Base-by-base conservation (phyloP, 257 asterid genomes). In the Ballota nigra region DNA sequence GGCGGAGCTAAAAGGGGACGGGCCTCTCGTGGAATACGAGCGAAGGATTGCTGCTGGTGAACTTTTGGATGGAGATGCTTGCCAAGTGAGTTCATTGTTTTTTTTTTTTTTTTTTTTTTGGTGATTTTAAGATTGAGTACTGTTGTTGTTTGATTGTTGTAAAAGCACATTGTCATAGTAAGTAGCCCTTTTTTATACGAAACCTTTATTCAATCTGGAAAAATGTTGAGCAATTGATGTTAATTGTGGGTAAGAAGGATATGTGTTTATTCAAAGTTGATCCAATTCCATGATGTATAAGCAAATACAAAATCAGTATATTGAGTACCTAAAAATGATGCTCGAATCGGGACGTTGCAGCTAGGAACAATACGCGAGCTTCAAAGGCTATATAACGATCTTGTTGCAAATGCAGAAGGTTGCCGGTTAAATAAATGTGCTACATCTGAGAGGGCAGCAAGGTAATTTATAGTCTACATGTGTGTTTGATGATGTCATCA, bases 331-430 rank as follows among this genome's bases (percentile, higher is more conserved):
- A 15, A 4, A 15, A 19, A 66, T 51, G 38, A 76, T 72, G 16
- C 34, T 5, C 24, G 18, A 36, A 58, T 31, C 40, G 28, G 43
- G 74, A 73, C 26, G 75, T 74, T 77, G 80, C 86, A 91, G 97
- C 78, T 91, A 79, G 87, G 83, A 79, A 91, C 95, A 66, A 68
- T 91, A 66, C 86, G 85, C 59, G 92, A 88, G 82, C 92, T 91
- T 68, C 95, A 91, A 75, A 84, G 92, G 70, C 86, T 91, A 45
- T 91, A 86, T 60, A 94, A 88, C 62, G 88, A 88, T 81, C 89
- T 91, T 75, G 86, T 83, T 53, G 86, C 83, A 70, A 83, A 85
- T 67, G 90, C 87, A 28, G 83, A 78, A 71, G 86, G 79, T 29
- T 91, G 97, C 79, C 83, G 78, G 38, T 80, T 91, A 77, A 94